Percentiles rank a stretch among this genome's conserved stretches.
Conservation (phyloP, 1,139 yeast species). For the Meyerozyma carpophila region DNA sequence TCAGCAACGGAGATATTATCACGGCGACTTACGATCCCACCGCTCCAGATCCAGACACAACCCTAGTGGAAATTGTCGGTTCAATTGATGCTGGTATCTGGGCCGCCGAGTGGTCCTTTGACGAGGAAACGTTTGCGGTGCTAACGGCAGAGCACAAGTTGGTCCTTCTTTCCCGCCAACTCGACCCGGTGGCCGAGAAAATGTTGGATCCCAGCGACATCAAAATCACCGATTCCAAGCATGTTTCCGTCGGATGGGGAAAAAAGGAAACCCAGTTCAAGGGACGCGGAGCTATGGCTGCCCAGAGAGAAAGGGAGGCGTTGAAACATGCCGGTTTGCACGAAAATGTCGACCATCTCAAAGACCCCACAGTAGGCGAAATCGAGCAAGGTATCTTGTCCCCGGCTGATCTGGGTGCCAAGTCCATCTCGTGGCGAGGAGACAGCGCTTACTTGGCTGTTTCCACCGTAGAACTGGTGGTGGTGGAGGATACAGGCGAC, state of each 20-base stretch:
- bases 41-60: conserved; percentile 45
- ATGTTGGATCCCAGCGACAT: conserved; percentile 58
- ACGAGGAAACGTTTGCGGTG: conserved; percentile 77
- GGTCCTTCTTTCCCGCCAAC: conserved; percentile 64
- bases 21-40: conserved; percentile 55
- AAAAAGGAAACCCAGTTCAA: conserved; percentile 93
- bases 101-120: conserved; percentile 86
- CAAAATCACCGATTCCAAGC: conserved; percentile 56
- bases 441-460: conserved; percentile 84
- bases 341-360: conserved; percentile 49
- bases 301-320: conserved; percentile 57
- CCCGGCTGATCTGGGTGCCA: conserved; percentile 39
- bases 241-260: conserved; percentile 99
- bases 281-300: conserved; percentile 87
- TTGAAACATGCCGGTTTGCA: conserved; percentile 67
- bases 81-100: conserved; percentile 71
- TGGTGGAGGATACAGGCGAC: conserved; percentile 37
- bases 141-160: conserved; percentile 61
- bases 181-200: conserved; percentile 76
- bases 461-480: conserved; percentile 51
- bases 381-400: conserved; percentile 67
- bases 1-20: conserved; percentile 65
- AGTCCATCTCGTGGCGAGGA: conserved; percentile 84
- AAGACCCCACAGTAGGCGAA: conserved; percentile 89
- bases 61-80: conserved; percentile 73